Base-by-base conservation (phyloP, 176 grass and related monocot genomes). In the Ananas comosus region DNA sequence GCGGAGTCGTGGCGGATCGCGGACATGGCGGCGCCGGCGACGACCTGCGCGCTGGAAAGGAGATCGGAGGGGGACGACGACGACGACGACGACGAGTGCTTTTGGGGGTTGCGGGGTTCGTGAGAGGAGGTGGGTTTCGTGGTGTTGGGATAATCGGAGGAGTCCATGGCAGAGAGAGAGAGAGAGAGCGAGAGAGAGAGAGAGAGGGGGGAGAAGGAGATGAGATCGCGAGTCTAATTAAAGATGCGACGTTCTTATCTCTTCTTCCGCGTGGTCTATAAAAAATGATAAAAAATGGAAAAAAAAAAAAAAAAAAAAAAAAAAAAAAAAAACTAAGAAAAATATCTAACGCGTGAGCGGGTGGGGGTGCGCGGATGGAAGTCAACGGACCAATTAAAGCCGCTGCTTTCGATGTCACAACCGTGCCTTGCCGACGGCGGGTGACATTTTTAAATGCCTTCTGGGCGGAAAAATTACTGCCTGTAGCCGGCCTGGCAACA, bases 41-140 rank as follows among this genome's bases (percentile, higher is more conserved):
- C 69, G 65, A 88, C 84, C 78, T 99, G 88, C 12, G 94, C 89
- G 76, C 94, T 93, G 16, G 87, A 90, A 14, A 86, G 79, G 27
- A 99, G 84, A 59, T 90, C 84, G 28, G 54, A 17, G 14, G 16
- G n/a, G 2, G 54, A 59, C n/a, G 13, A 59, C 33, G 33, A 33
- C 29, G 29, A 4, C 2, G 23, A 24, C 23, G 23, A 27, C 25
- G 33, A 42, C 0, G 33, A 42, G 33, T 42, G 33, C n/a, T 27
- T 13, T 66, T 67, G 18, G 69, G 65, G 74, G 74, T 77, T 54
- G 33, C 48, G 2, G 54, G 74, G 27, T 58, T 77, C 13, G 74
- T 33, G 74, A 77, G 65, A 33, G 65, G 59, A 17, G 65, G 69
- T 25, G 59, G 9, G 2, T 27, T 53, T 69, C 56, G 51, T 24